Percentiles rank a stretch among this genome's conserved stretches.
Evolutionary conservation across 1,139 yeast species (phyloP).

Genomic region (Candida gigantensis): DNA sequence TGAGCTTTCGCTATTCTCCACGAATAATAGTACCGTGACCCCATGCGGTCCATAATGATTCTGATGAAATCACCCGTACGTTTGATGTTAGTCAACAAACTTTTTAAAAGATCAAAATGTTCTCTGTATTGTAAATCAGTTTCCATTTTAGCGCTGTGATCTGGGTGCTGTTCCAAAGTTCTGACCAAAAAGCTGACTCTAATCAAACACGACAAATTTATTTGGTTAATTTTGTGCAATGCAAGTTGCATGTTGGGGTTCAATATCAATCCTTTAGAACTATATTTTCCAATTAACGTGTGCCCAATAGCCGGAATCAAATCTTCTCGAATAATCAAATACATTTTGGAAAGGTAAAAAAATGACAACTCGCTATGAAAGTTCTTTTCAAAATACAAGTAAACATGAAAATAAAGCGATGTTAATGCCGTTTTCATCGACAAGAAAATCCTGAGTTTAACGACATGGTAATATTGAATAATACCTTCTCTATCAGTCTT

Average conservation of each 20-base stretch:
- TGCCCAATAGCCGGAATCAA: slow-evolving; percentile 29
- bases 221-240: slow-evolving; percentile 27
- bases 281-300: slow-evolving; percentile 23
- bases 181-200: slow-evolving; percentile 22
- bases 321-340: slow-evolving; percentile 23
- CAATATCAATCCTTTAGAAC: slow-evolving; percentile 23
- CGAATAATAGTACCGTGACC: slow-evolving; percentile 52
- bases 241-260: slow-evolving; percentile 28
- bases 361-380: slow-evolving; percentile 23
- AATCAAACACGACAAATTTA: slow-evolving; percentile 24
- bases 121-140: slow-evolving; percentile 15
- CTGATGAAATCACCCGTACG: slow-evolving; percentile 13
- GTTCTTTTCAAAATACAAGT: slow-evolving; percentile 32
- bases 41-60: slow-evolving; percentile 19
- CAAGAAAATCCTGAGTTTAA: slow-evolving; percentile 9
- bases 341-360: slow-evolving; percentile 29
- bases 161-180: slow-evolving; percentile 17
- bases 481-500: slow-evolving; percentile 6
- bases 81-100: slow-evolving; percentile 11
- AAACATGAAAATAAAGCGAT: slow-evolving; percentile 31
- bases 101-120: slow-evolving; percentile 12
- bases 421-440: slow-evolving; percentile 23
- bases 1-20: slow-evolving; percentile 41
- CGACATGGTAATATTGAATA: slow-evolving; percentile 7
- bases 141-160: slow-evolving; percentile 15